Base-by-base conservation (phyloP, 2,329 filamentous ascomycete genomes). In the Microcyclospora pomicola region DNA sequence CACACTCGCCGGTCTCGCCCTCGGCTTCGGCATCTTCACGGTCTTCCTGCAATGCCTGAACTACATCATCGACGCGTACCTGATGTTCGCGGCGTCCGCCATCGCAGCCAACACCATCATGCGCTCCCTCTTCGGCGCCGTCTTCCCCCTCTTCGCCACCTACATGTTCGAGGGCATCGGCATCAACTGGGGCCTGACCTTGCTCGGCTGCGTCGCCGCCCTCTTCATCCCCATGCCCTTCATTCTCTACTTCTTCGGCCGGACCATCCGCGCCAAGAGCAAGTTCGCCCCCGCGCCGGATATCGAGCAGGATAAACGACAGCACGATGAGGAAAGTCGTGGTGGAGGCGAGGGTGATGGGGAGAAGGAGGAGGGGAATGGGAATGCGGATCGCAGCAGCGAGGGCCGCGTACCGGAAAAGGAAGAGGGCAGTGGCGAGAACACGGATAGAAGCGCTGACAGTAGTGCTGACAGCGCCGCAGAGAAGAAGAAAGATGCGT, bases 101-200 rank as follows among this genome's bases (percentile, higher is more conserved):
- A 50, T 57, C 9, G 60, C 60, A 2, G 60, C 55, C 2, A 63
- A 63, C 39, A 58, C 56, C 29, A 48, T 57, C 34, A 55, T 64
- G 49, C 59, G 67, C n/a, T 64, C 60, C 12, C 50, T 69, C 27
- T 64, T 65, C 24, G 68, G 66, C 15, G 67, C 65, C 11, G 56
- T 61, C 31, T 48, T 45, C 31, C 41, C 47, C 1, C 39, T 49
- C n/a, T 72, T 72, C 47, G 66, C 67, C 0, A 66, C 62, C 0
- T 68, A 72, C 45, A 72, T 73, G 70, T 71, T 71, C 45, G 42
- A 71, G 6, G 63, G 62, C 12, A 63, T 71, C 50, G 67, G 67
- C 9, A 64, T 70, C 12, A 50, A 69, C 36, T 69, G 62, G 62
- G 64, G 63, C 1, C 50, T 53, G 36, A 68, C 66, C 0, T 37